phyloP scores from a whole-genome alignment of 192 early-diverging fungal genomes.

The Coemansia sp. region DNA sequence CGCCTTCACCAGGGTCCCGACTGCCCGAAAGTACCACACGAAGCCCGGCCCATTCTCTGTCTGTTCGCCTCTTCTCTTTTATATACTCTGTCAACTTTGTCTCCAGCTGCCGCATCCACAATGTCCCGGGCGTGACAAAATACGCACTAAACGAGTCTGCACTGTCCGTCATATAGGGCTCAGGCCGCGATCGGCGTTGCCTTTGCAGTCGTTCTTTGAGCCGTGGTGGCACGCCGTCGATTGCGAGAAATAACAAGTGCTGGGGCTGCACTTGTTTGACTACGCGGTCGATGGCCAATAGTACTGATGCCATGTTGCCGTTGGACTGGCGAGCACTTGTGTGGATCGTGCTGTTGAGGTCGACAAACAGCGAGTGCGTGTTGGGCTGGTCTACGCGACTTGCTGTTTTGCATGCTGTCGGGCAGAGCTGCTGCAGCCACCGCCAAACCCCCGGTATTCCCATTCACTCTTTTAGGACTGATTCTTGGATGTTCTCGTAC shows the following conservation, averaged over 20 bases:
- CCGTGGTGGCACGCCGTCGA: conserved; percentile 94
- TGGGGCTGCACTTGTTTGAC: conserved; percentile 65
- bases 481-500: no score
- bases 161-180: conserved; percentile 56
- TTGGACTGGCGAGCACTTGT: conserved; percentile 19
- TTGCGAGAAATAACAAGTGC: conserved; percentile 86
- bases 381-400: conserved; percentile 14
- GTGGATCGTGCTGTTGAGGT: conserved; percentile 51
- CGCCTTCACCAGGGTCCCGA: conserved; percentile 93
- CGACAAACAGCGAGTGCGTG: conserved; percentile 39
- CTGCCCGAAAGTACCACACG: conserved; percentile 90
- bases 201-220: conserved; percentile 98
- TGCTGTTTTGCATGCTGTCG: conserved; percentile 26
- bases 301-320: conserved; percentile 20
- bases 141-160: conserved; percentile 81
- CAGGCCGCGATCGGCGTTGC: conserved; percentile 81
- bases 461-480: conserved; percentile 6
- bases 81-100: conserved; percentile 79
- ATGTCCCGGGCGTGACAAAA: conserved; percentile 93
- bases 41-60: conserved; percentile 76
- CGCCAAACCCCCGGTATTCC: conserved; percentile 50
- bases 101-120: conserved; percentile 87
- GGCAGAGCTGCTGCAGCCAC: conserved; percentile 42
- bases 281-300: conserved; percentile 19
- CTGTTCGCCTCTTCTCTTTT: conserved; percentile 69